Percentiles rank a stretch among this genome's conserved stretches.
These are phyloP conservation scores for Metarhizium anisopliae DNA, from an alignment of 2,329 filamentous ascomycete species.

Conservation along the genomic window DNA sequence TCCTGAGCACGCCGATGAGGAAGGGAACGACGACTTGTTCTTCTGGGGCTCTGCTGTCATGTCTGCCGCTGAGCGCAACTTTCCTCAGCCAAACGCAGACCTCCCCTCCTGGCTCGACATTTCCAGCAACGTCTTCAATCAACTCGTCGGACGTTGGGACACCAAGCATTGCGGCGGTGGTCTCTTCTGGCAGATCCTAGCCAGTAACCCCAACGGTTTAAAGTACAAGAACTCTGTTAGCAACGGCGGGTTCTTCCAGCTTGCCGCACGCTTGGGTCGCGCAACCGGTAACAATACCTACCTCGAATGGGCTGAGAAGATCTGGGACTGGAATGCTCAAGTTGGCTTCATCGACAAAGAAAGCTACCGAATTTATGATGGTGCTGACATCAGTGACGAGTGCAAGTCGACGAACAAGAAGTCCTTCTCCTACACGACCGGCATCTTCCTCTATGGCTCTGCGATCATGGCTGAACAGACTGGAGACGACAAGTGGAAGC, in stretches of 20 bases:
- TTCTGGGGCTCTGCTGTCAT: constrained; percentile 65
- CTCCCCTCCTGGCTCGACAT: constrained; percentile 59
- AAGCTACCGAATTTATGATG: constrained; percentile 50
- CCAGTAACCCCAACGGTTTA: constrained; percentile 63
- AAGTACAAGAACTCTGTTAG: constrained; percentile 76
- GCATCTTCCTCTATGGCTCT: constrained; percentile 56
- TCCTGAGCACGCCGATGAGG: constrained; percentile 43
- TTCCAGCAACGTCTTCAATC: constrained; percentile 63
- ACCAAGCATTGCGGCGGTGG: constrained; percentile 58
- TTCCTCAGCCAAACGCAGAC: constrained; percentile 47
- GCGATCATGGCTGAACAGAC: constrained; percentile 56
- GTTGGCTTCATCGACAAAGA: constrained; percentile 47
- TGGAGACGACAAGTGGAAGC: constrained; percentile 41
- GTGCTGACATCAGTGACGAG: constrained; percentile 43
- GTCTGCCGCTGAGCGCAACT: constrained; percentile 59
- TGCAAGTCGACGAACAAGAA: constrained; percentile 44
- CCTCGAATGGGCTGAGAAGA: constrained; percentile 54
- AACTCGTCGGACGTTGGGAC: constrained; percentile 63
- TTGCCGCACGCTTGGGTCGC: constrained; percentile 65
- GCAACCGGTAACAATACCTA: constrained; percentile 61
- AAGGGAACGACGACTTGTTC: constrained; percentile 67
- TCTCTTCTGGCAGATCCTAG: constrained; percentile 73
- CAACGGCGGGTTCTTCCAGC: constrained; percentile 76
- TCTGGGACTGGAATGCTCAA: constrained; percentile 55
- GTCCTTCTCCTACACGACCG: constrained; percentile 58